A percentile compares a stretch with the other conserved stretches of the same genome.
These are phyloP conservation scores for Vicia sativa DNA, from an alignment of 306 rosid genomes.

Conservation along the genomic window DNA sequence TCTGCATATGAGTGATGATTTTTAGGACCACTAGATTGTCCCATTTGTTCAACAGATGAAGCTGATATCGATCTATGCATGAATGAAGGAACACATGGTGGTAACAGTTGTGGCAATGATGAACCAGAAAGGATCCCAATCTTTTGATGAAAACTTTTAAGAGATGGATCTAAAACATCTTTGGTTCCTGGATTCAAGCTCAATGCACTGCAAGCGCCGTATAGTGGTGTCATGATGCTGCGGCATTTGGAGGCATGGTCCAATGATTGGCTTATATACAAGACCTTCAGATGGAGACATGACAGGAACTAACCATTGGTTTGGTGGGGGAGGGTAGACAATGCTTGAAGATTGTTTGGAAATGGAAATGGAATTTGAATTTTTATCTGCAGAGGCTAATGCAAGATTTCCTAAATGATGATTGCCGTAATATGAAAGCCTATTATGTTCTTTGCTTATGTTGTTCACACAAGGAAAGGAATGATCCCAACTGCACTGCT, in stretches of 20 bases:
- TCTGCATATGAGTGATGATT: constrained; percentile 47
- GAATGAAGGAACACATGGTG: constrained; percentile 47
- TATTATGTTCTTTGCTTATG: constrained; percentile 44
- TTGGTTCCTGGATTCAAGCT: constrained; percentile 48
- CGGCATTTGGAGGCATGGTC: constrained; percentile 63
- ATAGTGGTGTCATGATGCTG: constrained; percentile 56
- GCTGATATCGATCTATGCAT: constrained; percentile 45
- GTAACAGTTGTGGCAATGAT: constrained; percentile 50
- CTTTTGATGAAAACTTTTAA: constrained; percentile 53
- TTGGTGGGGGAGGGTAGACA: constrained; percentile 61
- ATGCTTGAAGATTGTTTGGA: constrained; percentile 48
- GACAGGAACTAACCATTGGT: constrained; percentile 79
- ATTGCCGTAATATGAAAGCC: constrained; percentile 35
- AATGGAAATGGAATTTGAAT: not conserved
- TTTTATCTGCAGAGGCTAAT: constrained; percentile 41
- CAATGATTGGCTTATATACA: constrained; percentile 62
- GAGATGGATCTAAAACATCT: constrained; percentile 48
- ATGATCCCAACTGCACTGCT: constrained; percentile 40
- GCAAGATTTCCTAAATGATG: constrained; percentile 43
- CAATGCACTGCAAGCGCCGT: constrained; percentile 43
- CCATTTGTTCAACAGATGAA: constrained; percentile 52
- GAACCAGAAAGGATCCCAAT: constrained; percentile 43
- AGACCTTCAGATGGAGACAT: constrained; percentile 86
- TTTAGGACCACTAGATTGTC: constrained; percentile 51
- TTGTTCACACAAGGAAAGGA: constrained; percentile 49